Evolutionary conservation across 2,329 filamentous ascomycete genomes (phyloP), one percentile per base, ranked within the genome.

Genomic region (Sporothrix phasma): DNA sequence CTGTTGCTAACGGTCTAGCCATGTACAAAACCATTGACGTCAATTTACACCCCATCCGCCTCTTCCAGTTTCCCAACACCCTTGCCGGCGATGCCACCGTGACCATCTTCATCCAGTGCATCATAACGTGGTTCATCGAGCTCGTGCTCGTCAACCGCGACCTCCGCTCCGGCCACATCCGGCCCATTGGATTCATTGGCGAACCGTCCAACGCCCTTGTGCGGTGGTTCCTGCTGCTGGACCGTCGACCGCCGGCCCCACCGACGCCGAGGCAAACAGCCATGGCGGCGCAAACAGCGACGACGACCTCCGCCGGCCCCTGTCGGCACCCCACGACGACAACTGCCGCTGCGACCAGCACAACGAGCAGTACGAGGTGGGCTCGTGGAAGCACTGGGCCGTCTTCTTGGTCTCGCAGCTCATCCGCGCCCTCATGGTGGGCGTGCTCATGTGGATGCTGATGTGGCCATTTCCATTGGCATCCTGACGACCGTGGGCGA

Each of bases 91-190:
- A 84, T 69, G 77, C 77, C 2, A 77, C 74, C 43, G 73, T 83
- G 46, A 83, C 81, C n/a, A 75, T 81, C 65, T 73, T 83, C 66
- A 61, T 82, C 60, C 80, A 83, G 70, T 77, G 74, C 67, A 70
- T 80, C 66, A 72, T 81, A 54, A 83, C 81, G 24, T 84, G 81
- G 80, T 72, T 80, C 60, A 72, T 81, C 47, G 79, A 82, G 69
- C 72, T 76, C 41, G 65, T 76, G 31, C 70, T 82, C n/a, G 79
- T 83, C 29, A 77, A 77, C 67, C 72, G 73, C 24, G 80, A 83
- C 70, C 71, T 84, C 22, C 73, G 71, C 24, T 72, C 72, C 39
- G 77, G 78, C 39, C 74, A 72, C 8, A 74, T 83, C 51, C 76
- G 78, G 65, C 76, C 81, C 29, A 76, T 82, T 34, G 79, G 78